Conservation (phyloP, 176 grass and related monocot species). For the Luzula sylvatica region DNA sequence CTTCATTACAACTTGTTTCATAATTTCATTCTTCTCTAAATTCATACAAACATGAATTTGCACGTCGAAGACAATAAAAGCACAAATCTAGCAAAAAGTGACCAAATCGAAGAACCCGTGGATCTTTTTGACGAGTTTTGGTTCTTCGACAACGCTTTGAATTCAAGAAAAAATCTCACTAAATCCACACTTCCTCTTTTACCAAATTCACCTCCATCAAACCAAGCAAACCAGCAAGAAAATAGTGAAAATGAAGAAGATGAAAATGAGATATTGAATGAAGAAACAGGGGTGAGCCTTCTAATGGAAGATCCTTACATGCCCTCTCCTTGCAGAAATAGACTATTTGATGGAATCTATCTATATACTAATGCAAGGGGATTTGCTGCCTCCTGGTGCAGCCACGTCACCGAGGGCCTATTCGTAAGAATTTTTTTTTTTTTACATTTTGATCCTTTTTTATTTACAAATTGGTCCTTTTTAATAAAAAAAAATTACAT, state of each 20-base stretch:
- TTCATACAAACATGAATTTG: conserved; percentile 38
- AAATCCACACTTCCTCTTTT: conserved; percentile 1
- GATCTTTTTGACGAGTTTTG: conserved; percentile 70
- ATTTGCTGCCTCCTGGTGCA: no score
- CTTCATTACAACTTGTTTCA: no score
- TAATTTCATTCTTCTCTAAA: conserved; percentile 8
- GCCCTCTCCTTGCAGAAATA: conserved; percentile 24
- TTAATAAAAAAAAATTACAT: no score
- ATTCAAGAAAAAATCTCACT: not conserved
- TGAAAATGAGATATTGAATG: not conserved
- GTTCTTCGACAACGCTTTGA: conserved; percentile 78
- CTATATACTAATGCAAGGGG: no score
- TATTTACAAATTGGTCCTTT: no score
- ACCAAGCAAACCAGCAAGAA: not conserved
- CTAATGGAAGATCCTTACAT: conserved; percentile 47
- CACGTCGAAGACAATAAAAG: conserved; percentile 5
- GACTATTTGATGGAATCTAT: not conserved
- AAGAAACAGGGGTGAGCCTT: not conserved
- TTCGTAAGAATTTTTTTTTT: no score
- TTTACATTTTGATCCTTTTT: no score
- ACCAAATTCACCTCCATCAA: conserved; percentile 22
- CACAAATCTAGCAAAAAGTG: conserved; percentile 1
- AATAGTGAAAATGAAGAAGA: not conserved
- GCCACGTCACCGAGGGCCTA: no score
- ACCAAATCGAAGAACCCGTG: conserved; percentile 9